A percentile compares a stretch with the other conserved stretches of the same genome.
These are phyloP conservation scores for Ambispora gerdemannii DNA, from an alignment of 192 early-diverging fungal genomes.

Conservation along the genomic window DNA sequence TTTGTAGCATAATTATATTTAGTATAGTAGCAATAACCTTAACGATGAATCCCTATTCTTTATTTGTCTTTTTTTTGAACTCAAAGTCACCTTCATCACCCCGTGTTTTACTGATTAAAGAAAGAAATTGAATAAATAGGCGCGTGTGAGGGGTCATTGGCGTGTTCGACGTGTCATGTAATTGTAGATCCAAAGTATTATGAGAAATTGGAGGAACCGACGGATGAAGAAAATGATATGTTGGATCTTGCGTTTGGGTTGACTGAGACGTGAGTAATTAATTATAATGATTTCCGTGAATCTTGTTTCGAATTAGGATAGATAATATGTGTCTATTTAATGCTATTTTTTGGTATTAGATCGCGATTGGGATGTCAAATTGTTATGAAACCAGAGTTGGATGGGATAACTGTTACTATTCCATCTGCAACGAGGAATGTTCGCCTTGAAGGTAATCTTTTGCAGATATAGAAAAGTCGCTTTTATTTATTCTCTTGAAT, in stretches of 20 bases:
- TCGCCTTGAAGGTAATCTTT: slow-evolving; percentile 17
- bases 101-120: slow-evolving; percentile 1
- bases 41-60: not conserved
- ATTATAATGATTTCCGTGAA: too few species aligned
- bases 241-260: slow-evolving; percentile 94
- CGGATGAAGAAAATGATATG: slow-evolving; percentile 99
- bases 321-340: not conserved
- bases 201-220: slow-evolving; percentile 84
- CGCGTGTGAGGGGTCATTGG: slow-evolving; percentile 94
- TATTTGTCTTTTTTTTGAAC: not conserved
- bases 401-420: slow-evolving; percentile 82
- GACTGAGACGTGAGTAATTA: slow-evolving; percentile 80
- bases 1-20: slow-evolving; percentile 32
- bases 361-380: slow-evolving; percentile 95
- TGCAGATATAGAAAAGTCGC: too few species aligned
- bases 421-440: slow-evolving; percentile 87
- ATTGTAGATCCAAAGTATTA: slow-evolving; percentile 79
- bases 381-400: slow-evolving; percentile 76
- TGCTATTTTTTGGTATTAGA: slow-evolving; percentile 36
- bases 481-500: not conserved
- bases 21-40: too few species aligned
- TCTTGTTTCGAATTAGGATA: not conserved
- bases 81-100: not conserved
- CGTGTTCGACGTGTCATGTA: slow-evolving; percentile 94
- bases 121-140: slow-evolving; percentile 48